phyloP scores from a whole-genome alignment of 2,329 filamentous ascomycete genomes.

The Talaromyces rugulosus region DNA sequence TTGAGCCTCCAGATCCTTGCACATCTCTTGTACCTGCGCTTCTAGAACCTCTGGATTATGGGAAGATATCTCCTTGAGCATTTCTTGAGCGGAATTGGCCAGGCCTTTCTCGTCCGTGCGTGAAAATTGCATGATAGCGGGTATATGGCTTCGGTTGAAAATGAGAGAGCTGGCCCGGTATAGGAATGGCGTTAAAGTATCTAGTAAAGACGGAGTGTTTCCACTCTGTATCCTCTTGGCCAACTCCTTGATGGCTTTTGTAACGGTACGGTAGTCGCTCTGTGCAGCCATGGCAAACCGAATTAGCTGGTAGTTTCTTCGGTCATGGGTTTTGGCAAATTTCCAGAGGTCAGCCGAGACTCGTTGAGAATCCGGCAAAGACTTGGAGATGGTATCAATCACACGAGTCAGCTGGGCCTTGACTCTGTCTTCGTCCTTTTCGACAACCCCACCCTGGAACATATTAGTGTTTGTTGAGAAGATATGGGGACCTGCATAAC shows the following conservation, averaged over 20 bases:
- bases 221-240: constrained; percentile 72
- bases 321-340: constrained; percentile 87
- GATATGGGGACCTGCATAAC: constrained; percentile 12
- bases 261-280: constrained; percentile 87
- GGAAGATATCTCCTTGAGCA: constrained; percentile 87
- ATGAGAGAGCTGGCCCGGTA: constrained; percentile 80
- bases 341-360: constrained; percentile 76
- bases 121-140: constrained; percentile 82
- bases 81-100: constrained; percentile 74
- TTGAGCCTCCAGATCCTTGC: constrained; percentile 76
- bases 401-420: constrained; percentile 69
- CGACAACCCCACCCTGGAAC: constrained; percentile 65
- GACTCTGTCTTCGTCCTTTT: constrained; percentile 60
- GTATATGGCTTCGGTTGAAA: constrained; percentile 91
- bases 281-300: constrained; percentile 79
- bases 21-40: constrained; percentile 85
- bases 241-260: constrained; percentile 85
- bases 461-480: constrained; percentile 13
- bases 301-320: constrained; percentile 83
- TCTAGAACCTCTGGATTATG: constrained; percentile 87
- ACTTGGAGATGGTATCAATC: constrained; percentile 67
- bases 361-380: constrained; percentile 70
- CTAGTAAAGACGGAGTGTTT: constrained; percentile 60
- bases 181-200: constrained; percentile 75
- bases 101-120: constrained; percentile 77